Evolutionary conservation across 2,329 filamentous ascomycete genomes (phyloP), one percentile per base, ranked within the genome.

Genomic region (Alternaria infectoria): DNA sequence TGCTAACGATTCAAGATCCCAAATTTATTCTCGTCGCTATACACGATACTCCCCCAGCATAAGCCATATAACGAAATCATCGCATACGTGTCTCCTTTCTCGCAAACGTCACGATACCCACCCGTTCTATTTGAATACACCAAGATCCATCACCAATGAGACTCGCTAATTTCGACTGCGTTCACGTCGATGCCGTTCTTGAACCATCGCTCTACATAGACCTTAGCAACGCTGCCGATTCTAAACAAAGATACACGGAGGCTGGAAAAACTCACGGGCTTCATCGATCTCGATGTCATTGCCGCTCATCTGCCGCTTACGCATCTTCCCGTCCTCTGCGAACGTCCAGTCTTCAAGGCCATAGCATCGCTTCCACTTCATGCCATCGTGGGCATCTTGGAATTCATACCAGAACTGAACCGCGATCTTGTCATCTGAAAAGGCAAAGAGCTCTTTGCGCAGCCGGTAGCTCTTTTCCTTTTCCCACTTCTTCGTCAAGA

Each of bases 391-490:
- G 8, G 81, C 80, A 72, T 95, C 91, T 67, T 89, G 86, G 81
- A 89, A 94, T 79, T 96, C 91, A 73, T 95, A 96, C 93, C 93
- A 96, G 78, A 96, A 96, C 75, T 97, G 92, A 21, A 96, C 93
- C 1, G 93, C 93, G 67, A 94, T 95, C 80, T 88, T 91, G 79
- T 95, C 84, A 40, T 89, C 89, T 0, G 82, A 85, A 73, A 93
- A 96, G 1, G 91, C 85, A 79, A 96, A 97, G 1, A 97, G 83
- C 76, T 97, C 93, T 78, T 97, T 96, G 57, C 93, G 87, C 58
- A 97, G 84, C 0, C 86, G 85, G 73, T 96, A 96, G 15, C 85
- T 88, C 46, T 87, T 82, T 77, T 96, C 93, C 19, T 84, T 86
- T 46, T 85, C 80, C 93, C 92, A 96, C 75, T 96, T 96, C 47